Conservation (phyloP, 345 rosid species). For the Hibiscus tridactylites region DNA sequence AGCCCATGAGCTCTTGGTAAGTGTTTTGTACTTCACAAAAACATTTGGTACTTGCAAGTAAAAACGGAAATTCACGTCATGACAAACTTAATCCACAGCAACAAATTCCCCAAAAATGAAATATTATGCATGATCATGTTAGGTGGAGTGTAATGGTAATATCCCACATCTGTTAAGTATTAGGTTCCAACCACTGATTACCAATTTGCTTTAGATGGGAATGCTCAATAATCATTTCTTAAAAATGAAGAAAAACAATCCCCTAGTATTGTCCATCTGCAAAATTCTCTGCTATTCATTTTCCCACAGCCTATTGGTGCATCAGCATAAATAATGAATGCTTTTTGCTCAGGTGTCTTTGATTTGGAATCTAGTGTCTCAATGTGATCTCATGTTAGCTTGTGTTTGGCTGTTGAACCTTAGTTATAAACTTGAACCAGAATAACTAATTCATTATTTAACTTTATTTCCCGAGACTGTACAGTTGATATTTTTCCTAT, state of each 20-base stretch:
- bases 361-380: not conserved
- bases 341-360: not conserved
- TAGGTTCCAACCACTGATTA: not conserved
- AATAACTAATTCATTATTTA: not conserved
- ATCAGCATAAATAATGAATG: not conserved
- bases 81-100: not conserved
- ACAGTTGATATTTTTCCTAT: not conserved
- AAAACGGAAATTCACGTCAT: not conserved
- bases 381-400: not conserved
- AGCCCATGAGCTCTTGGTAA: constrained; percentile 62
- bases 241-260: not conserved
- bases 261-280: not conserved
- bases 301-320: not conserved
- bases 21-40: constrained; percentile 9
- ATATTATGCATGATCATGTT: not conserved
- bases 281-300: not conserved
- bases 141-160: not conserved
- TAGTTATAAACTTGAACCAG: not conserved
- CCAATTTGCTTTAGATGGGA: not conserved
- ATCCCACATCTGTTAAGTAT: not conserved
- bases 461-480: not conserved
- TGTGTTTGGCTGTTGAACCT: not conserved
- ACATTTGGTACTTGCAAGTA: not conserved
- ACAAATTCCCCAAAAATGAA: not conserved
- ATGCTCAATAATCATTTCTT: not conserved